A percentile compares a stretch with the other conserved stretches of the same genome.
Evolutionary conservation across 176 grass and related monocot species (phyloP).

Genomic region (Miscanthus lutarioriparius): DNA sequence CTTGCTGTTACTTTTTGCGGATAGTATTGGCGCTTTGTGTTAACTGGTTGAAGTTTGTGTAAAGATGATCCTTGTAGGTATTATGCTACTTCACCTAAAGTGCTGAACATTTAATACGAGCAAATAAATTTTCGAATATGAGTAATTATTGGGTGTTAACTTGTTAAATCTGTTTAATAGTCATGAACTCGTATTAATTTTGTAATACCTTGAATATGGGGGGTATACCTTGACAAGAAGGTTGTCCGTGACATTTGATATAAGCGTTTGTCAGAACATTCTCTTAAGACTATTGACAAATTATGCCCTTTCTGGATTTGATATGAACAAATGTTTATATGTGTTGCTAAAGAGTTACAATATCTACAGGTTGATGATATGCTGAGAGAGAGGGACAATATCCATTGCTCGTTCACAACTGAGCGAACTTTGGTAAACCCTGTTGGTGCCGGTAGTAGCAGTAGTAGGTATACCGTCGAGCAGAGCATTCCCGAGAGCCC

Average conservation of each 20-base stretch:
- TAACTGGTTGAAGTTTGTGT: not conserved
- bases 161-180: not conserved
- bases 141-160: not conserved
- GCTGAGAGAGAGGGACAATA: slow-evolving; percentile 80
- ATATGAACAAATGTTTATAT: not conserved
- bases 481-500: slow-evolving; percentile 46
- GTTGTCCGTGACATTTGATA: slow-evolving; percentile 5
- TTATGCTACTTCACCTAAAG: not conserved
- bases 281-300: slow-evolving; percentile 7
- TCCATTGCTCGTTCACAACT: slow-evolving; percentile 82
- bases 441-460: slow-evolving; percentile 46
- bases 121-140: not conserved
- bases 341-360: slow-evolving; percentile 40
- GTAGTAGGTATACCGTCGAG: slow-evolving; percentile 54
- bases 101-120: not conserved
- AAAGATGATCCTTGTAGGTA: not conserved
- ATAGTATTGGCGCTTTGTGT: not conserved
- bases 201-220: not conserved
- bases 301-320: slow-evolving; percentile 19
- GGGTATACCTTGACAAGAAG: not conserved
- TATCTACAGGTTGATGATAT: slow-evolving; percentile 86
- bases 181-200: not conserved
- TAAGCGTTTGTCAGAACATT: not conserved
- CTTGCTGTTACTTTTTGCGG: not conserved
- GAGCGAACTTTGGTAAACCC: slow-evolving; percentile 56